Percentiles rank a stretch among this genome's conserved stretches.
phyloP scores from a whole-genome alignment of 805 yeast species.

The Starmerella kuoi region DNA sequence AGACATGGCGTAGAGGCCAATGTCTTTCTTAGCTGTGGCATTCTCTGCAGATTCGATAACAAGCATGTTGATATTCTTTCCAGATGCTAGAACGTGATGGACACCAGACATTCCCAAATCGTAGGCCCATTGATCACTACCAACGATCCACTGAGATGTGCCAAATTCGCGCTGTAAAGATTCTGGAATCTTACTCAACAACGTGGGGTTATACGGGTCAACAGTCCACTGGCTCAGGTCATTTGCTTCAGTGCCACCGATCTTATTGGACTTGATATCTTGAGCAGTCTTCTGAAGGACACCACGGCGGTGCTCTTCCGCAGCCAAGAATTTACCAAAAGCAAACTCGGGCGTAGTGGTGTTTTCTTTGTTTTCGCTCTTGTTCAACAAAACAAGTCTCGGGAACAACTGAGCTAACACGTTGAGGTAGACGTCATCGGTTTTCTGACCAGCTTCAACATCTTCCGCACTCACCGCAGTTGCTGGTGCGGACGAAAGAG shows the following conservation, averaged over 20 bases:
- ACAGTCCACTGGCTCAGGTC: slow-evolving; percentile 61
- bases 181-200: slow-evolving; percentile 12
- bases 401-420: slow-evolving; percentile 58
- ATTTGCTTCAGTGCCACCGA: slow-evolving; percentile 40
- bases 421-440: slow-evolving; percentile 68
- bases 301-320: slow-evolving; percentile 39
- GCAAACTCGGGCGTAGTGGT: slow-evolving; percentile 70
- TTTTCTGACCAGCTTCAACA: slow-evolving; percentile 24
- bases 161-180: slow-evolving; percentile 28
- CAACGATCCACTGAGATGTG: slow-evolving; percentile 59
- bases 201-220: slow-evolving; percentile 24
- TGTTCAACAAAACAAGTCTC: slow-evolving; percentile 50
- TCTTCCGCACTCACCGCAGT: slow-evolving; percentile 30
- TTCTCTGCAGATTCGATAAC: slow-evolving; percentile 76
- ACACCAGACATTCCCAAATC: slow-evolving; percentile 88
- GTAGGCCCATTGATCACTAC: slow-evolving; percentile 91
- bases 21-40: slow-evolving; percentile 57
- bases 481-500: slow-evolving; percentile 14
- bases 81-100: slow-evolving; percentile 67
- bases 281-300: slow-evolving; percentile 37
- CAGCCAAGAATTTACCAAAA: slow-evolving; percentile 58
- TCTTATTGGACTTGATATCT: slow-evolving; percentile 32
- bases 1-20: slow-evolving; percentile 90
- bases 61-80: slow-evolving; percentile 68
- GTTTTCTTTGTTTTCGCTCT: slow-evolving; percentile 32